Base-by-base conservation (phyloP, 192 early-diverging fungal species). In the Podila clonocystis region DNA sequence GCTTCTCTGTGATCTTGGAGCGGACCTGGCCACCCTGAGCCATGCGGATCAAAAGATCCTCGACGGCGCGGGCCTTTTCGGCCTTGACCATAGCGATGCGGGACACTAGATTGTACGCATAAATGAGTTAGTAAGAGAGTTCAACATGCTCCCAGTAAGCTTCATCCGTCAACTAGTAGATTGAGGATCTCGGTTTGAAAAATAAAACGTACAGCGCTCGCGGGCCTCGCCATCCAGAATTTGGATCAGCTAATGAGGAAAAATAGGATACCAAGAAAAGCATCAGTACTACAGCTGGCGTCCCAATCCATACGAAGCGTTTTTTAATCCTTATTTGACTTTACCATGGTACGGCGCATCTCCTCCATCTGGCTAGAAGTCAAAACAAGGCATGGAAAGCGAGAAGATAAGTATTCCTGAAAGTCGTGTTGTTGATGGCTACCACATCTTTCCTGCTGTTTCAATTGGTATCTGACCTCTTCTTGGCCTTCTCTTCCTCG, bases 11-110 rank as follows among this genome's bases (percentile, higher is more conserved):
- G 29, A 99, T 91, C 77, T 93, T 95, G 30, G 88, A 87, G 28
- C 92, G 87, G 58, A 98, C 84, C 82, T 97, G 95, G 20, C 93
- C 92, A 28, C 88, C 83, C 77, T 91, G 91, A 5, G 93, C 95
- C 97, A 97, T 98, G 31, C 93, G 89, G 68, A 98, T 90, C 60
- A 98, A 86, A 72, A 97, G 86, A 65, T 95, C 95, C 73, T 98
- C 95, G 17, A 98, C 94, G 12, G 91, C 92, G 12, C 94, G 89
- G 2, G 95, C 97, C 82, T 94, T 93, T 13, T 96, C 94, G 1
- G 90, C 87, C 78, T 97, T 97, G 12, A 98, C 97, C 68, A 98
- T 94, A 17, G 91, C 89, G 65, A 97, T 97, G 24, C 95, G 90
- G n/a, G 91, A 90, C 82, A 97, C 94, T 94, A 73, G 31, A 19